Percentiles rank a stretch among this genome's conserved stretches.
These are phyloP conservation scores for Stephania yunnanensis DNA, from an alignment of 164 flowering plant genomes.

Conservation along the genomic window DNA sequence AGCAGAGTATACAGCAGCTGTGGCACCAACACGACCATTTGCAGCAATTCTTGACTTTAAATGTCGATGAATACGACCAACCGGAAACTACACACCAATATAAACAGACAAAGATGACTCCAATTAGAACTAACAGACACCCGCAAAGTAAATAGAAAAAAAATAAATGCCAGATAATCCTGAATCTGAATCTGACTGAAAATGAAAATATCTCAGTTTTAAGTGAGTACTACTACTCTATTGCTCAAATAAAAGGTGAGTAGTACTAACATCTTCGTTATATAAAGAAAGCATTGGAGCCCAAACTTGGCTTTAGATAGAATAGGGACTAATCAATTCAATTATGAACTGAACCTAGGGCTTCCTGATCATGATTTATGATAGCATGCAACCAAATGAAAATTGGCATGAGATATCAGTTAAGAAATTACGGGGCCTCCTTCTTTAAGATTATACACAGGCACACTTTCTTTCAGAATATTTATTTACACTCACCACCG, in stretches of 20 bases:
- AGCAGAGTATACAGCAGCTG: conserved; percentile 89
- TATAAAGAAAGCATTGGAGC: not conserved
- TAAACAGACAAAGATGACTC: not conserved
- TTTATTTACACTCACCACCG: not conserved
- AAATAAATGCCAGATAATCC: not conserved
- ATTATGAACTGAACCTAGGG: not conserved
- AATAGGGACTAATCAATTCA: not conserved
- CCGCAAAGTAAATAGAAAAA: not conserved
- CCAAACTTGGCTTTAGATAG: not conserved
- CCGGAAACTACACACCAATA: conserved; percentile 58
- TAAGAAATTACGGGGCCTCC: not conserved
- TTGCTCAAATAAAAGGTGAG: no score
- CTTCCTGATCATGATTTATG: not conserved
- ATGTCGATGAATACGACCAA: conserved; percentile 80
- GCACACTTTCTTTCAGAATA: not conserved
- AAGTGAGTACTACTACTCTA: not conserved
- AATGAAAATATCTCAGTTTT: not conserved
- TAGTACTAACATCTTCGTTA: not conserved
- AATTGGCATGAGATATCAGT: not conserved
- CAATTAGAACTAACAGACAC: not conserved
- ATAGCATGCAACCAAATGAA: not conserved
- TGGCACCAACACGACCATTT: conserved; percentile 86
- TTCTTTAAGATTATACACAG: not conserved
- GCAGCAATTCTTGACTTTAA: conserved; percentile 67
- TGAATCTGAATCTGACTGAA: not conserved